These are phyloP conservation scores for Camellia oleifera DNA, from an alignment of 179 eudicot species.

Conservation along the genomic window DNA sequence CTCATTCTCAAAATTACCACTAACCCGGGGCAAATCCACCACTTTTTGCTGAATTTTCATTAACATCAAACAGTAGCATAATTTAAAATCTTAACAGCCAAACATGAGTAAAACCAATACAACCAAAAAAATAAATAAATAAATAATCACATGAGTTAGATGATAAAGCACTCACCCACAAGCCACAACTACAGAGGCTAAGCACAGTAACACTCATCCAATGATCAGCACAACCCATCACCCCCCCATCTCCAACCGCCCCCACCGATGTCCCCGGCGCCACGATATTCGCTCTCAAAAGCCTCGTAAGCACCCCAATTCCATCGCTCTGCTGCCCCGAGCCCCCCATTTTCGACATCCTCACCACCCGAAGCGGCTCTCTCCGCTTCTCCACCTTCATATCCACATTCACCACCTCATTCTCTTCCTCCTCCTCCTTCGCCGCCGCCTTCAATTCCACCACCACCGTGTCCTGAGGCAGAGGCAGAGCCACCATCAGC, in stretches of 20 bases:
- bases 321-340: constrained; percentile 88
- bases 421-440: constrained; percentile 11
- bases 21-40: no score
- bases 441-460: constrained; percentile 36
- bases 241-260: constrained; percentile 24
- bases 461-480: constrained; percentile 73
- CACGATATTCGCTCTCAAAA: constrained; percentile 47
- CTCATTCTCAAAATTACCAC: no score
- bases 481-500: constrained; percentile 84
- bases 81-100: no score
- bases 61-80: no score
- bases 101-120: neutral
- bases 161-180: constrained; percentile 51
- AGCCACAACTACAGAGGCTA: constrained; percentile 69
- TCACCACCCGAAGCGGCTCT: constrained; percentile 64
- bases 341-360: constrained; percentile 56
- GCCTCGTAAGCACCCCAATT: constrained; percentile 71
- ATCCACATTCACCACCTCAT: constrained; percentile 38
- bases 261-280: constrained; percentile 19
- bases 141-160: neutral
- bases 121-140: neutral
- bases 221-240: constrained; percentile 60
- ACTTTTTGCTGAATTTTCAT: no score
- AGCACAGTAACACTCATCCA: constrained; percentile 72
- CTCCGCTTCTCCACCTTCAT: constrained; percentile 76